Base-by-base conservation (phyloP, 306 rosid species). In the Pyrus communis region DNA sequence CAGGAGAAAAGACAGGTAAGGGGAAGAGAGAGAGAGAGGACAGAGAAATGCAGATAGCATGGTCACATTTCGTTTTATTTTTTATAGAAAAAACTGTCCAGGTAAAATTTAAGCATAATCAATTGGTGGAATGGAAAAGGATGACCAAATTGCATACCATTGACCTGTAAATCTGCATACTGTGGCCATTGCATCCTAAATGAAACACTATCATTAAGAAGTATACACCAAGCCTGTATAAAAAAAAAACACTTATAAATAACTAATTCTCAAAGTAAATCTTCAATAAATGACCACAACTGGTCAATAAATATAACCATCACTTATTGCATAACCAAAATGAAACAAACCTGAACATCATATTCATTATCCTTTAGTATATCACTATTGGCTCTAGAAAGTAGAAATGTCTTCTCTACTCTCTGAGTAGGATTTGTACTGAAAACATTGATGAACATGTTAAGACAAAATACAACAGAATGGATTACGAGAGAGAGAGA, bases 121-220 rank as follows among this genome's bases (percentile, higher is more conserved):
- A 65, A 66, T 25, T 10, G 30, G 58, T 9, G 55, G 58, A 25
- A 42, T 15, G 55, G 58, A 25, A 60, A 7, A 7, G 75, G 74
- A 63, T 75, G 9, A 23, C 13, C 40, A 27, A 33, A 85, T 78
- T 69, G 51, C 70, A 73, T 88, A 96, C 99, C 98, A 81, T 96
- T 96, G 80, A 93, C 85, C 77, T 85, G 90, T 73, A 96, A 84
- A 74, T 96, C 99, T 43, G 98, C 83, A 84, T 78, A 91, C 35
- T 89, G 98, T 21, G 98, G 99, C 99, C 99, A 96, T 60, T 96
- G 99, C 97, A 96, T 93, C 93, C 99, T 91, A 82, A 88, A 96
- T 84, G 97, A 81, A 75, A 96, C 99, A 88, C 89, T 91, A 70
- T 96, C 99, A 35, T 93, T 93, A 74, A 93, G 82, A 84, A 96